Percentiles rank a stretch among this genome's conserved stretches.
phyloP scores from a whole-genome alignment of 768 basidiomycete species.

The Amanita rimosa region DNA sequence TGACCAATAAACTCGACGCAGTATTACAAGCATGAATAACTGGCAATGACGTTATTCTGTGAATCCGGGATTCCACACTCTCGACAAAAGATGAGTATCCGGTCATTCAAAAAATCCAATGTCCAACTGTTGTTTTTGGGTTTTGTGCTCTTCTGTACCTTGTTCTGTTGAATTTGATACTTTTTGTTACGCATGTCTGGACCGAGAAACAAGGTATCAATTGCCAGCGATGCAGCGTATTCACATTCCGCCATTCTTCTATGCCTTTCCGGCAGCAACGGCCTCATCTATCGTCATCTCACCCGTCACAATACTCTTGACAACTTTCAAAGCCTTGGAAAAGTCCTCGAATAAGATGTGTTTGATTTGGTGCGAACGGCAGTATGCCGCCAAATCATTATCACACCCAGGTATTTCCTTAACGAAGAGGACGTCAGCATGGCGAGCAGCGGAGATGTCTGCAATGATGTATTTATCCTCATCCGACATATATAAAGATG shows the following conservation, averaged over 20 bases:
- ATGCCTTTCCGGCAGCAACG: conserved; percentile 8
- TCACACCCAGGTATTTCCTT: conserved; percentile 70
- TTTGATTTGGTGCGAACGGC: conserved; percentile 64
- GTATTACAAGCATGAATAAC: no score
- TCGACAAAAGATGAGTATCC: no score
- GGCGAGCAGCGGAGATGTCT: conserved; percentile 89
- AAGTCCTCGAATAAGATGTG: conserved; percentile 77
- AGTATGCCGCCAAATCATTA: conserved; percentile 83
- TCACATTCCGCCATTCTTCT: neutral
- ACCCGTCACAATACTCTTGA: conserved; percentile 64
- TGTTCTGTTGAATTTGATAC: no score
- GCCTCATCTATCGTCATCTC: conserved; percentile 47
- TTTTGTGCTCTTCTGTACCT: no score
- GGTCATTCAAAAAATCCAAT: no score
- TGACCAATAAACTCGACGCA: no score
- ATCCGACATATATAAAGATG: neutral
- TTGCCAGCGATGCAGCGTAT: neutral
- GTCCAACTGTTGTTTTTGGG: no score
- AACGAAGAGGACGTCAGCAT: conserved; percentile 93
- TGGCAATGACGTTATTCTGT: no score
- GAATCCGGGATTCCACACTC: no score
- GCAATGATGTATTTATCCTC: conserved; percentile 3
- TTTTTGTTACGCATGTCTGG: no score
- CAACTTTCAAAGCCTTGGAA: conserved; percentile 42
- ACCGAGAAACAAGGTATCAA: no score